Conservation (phyloP, 1,284 basidiomycete species). For the Fomes fomentarius region DNA sequence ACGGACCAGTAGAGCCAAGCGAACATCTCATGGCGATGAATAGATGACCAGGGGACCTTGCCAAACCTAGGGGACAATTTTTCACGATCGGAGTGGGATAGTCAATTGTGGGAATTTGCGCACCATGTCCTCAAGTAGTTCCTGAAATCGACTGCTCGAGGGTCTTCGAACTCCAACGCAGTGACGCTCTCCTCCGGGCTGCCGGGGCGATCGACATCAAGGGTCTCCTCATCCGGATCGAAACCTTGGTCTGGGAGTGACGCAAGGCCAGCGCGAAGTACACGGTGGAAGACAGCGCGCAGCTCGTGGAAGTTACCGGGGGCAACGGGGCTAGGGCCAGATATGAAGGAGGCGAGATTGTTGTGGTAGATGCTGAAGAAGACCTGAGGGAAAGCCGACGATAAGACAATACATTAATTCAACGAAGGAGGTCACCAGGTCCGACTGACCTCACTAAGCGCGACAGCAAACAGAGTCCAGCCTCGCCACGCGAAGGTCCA, state of each 20-base stretch:
- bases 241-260: constrained; percentile 52
- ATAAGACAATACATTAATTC: constrained; percentile 1
- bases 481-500: constrained; percentile 45
- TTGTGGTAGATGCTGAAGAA: constrained; percentile 77
- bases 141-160: constrained; percentile 77
- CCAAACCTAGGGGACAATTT: constrained; percentile 60
- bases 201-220: constrained; percentile 53
- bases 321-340: constrained; percentile 50
- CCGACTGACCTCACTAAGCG: constrained; percentile 67
- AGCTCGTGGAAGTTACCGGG: constrained; percentile 58
- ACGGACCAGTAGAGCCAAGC: constrained; percentile 88
- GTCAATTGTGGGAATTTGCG: constrained; percentile 1
- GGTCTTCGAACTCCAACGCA: constrained; percentile 63
- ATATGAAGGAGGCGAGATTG: constrained; percentile 56
- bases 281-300: constrained; percentile 57
- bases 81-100: background rate
- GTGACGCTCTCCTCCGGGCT: constrained; percentile 64
- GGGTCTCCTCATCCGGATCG: constrained; percentile 64
- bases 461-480: constrained; percentile 46
- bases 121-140: constrained; percentile 68
- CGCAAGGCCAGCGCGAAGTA: constrained; percentile 67
- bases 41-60: constrained; percentile 73
- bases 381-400: constrained; percentile 48
- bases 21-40: constrained; percentile 67
- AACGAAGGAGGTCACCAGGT: constrained; percentile 16